Conservation (phyloP, 345 rosid genomes). For the Nasturtium officinale region DNA sequence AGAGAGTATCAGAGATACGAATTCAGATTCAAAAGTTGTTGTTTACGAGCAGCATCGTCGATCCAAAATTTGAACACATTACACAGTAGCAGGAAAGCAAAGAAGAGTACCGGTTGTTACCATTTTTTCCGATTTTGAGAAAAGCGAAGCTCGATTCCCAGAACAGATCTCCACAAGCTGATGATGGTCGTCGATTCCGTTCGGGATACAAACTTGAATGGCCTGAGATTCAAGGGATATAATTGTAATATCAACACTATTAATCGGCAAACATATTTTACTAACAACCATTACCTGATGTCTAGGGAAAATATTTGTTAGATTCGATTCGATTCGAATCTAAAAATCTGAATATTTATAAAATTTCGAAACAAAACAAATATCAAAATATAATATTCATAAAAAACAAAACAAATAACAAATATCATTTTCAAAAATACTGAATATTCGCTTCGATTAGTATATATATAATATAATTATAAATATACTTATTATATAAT, state of each 20-base stretch:
- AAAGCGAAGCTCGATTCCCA: constrained; percentile 19
- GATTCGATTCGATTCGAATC: no score
- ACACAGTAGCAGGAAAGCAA: background rate
- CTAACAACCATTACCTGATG: no score
- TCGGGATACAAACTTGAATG: background rate
- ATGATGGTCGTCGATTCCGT: constrained; percentile 29
- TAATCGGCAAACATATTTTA: no score
- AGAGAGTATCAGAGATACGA: background rate
- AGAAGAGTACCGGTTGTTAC: constrained; percentile 7
- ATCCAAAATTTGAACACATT: background rate
- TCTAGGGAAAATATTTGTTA: no score
- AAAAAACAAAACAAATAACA: no score
- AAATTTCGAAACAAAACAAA: no score
- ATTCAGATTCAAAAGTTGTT: constrained; percentile 15
- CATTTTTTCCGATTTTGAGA: constrained; percentile 4
- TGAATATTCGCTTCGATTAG: no score
- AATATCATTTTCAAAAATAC: no score
- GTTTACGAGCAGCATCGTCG: background rate
- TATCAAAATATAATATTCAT: no score
- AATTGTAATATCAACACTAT: background rate
- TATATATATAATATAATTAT: no score
- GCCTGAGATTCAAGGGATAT: constrained; percentile 24
- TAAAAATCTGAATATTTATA: no score
- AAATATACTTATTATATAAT: no score
- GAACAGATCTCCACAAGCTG: constrained; percentile 24